A percentile compares a stretch with the other conserved stretches of the same genome.
Conservation (phyloP, 2,329 filamentous ascomycete genomes). For the Stylonectria norvegica region DNA sequence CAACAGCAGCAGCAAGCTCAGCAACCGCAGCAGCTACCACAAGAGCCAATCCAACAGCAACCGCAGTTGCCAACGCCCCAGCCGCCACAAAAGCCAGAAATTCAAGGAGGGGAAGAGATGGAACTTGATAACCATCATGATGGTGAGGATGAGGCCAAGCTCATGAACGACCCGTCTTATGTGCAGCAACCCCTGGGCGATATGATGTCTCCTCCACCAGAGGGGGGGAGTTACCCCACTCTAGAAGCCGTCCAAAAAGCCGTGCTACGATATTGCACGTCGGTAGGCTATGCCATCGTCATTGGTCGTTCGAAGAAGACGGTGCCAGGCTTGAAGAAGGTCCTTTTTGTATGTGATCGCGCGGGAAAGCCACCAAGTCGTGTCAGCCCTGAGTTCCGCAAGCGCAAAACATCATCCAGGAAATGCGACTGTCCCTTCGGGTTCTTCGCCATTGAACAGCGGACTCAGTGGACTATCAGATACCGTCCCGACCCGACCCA, state of each 20-base stretch:
- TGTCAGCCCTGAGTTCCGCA: conserved; percentile 61
- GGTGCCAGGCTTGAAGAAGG: conserved; percentile 63
- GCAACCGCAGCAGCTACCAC: conserved; percentile 27
- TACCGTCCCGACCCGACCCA: conserved; percentile 59
- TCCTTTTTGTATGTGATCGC: conserved; percentile 64
- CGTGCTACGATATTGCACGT: conserved; percentile 62
- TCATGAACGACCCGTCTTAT: conserved; percentile 44
- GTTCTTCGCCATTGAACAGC: conserved; percentile 66
- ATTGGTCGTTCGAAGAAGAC: conserved; percentile 67
- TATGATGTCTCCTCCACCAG: conserved; percentile 61
- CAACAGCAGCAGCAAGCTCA: conserved; percentile 29
- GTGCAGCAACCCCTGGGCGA: conserved; percentile 53
- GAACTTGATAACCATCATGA: conserved; percentile 51
- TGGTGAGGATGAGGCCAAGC: conserved; percentile 44
- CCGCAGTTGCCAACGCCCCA: conserved; percentile 27
- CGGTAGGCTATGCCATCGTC: conserved; percentile 65
- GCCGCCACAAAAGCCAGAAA: conserved; percentile 38
- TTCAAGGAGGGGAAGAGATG: conserved; percentile 47
- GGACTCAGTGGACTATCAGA: conserved; percentile 64
- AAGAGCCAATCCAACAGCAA: conserved; percentile 28
- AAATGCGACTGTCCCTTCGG: conserved; percentile 68
- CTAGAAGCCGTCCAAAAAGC: conserved; percentile 63
- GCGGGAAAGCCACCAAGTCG: conserved; percentile 60
- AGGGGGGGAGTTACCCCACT: conserved; percentile 61
- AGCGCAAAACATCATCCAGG: conserved; percentile 64